phyloP scores from a whole-genome alignment of 768 basidiomycete genomes.

The Hygrocybe punicea region DNA sequence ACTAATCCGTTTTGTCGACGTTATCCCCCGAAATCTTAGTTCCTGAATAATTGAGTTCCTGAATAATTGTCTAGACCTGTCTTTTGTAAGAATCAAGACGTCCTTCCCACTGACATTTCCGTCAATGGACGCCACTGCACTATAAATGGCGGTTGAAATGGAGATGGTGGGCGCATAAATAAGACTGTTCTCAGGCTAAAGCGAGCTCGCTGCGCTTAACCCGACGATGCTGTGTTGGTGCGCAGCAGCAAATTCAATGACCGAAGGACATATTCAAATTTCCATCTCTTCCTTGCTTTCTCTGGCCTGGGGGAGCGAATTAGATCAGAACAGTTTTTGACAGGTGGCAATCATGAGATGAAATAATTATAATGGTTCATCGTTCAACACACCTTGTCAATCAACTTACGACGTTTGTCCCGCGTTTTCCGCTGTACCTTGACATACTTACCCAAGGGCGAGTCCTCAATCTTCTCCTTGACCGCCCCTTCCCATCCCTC shows the following conservation, averaged over 20 bases:
- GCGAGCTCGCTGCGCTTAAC: too few species aligned
- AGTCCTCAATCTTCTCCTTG: conserved; percentile 55
- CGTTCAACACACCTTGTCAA: conserved; percentile 61
- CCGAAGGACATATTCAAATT: neutral
- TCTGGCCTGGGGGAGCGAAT: conserved; percentile 51
- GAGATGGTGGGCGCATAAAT: too few species aligned
- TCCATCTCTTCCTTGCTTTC: conserved; percentile 64
- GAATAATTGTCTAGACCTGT: too few species aligned
- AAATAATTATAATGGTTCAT: neutral
- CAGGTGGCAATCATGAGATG: neutral
- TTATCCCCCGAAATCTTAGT: too few species aligned
- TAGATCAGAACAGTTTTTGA: neutral
- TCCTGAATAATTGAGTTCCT: too few species aligned
- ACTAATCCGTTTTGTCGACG: too few species aligned
- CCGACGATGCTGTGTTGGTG: neutral
- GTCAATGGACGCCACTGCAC: too few species aligned
- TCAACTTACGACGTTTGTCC: conserved; percentile 63
- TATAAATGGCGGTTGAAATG: too few species aligned
- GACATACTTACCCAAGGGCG: conserved; percentile 79
- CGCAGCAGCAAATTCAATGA: neutral
- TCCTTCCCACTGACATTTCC: too few species aligned
- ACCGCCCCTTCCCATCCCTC: conserved; percentile 67
- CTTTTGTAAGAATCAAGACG: too few species aligned
- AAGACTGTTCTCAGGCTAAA: too few species aligned
- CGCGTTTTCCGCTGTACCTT: conserved; percentile 77